Conservation (phyloP, 805 yeast species). For the Lachancea waltii region DNA sequence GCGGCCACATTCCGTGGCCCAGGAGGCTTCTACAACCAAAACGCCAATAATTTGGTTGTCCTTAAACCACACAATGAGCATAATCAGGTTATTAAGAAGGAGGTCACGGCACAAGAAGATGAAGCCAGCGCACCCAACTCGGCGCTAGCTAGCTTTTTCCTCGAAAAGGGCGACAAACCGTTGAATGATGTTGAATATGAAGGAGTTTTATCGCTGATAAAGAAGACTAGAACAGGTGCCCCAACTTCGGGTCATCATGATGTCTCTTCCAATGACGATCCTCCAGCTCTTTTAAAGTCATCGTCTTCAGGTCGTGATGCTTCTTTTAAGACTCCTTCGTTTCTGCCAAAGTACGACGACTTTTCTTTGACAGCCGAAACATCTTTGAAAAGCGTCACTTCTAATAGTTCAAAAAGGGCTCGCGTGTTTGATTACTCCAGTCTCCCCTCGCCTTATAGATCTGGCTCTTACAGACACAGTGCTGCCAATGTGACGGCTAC, state of each 20-base stretch:
- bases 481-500: conserved; percentile 12
- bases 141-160: conserved; percentile 57
- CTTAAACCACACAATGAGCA: conserved; percentile 3
- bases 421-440: conserved; percentile 35
- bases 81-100: too few relatives aligned
- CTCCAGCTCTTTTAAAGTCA: conserved; percentile 9
- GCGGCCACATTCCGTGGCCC: conserved; percentile 13
- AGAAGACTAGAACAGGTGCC: conserved; percentile 21
- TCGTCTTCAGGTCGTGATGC: conserved; percentile 6
- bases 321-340: conserved; percentile 31
- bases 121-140: conserved; percentile 40
- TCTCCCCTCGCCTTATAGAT: conserved; percentile 36
- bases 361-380: conserved; percentile 16
- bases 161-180: conserved; percentile 68
- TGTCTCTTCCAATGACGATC: not conserved
- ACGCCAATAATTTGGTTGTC: not conserved
- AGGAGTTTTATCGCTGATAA: conserved; percentile 64
- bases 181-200: conserved; percentile 69
- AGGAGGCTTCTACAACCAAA: conserved; percentile 23
- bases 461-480: conserved; percentile 29
- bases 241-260: conserved; percentile 8
- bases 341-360: conserved; percentile 32
- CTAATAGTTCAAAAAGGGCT: conserved; percentile 20
- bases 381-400: conserved; percentile 17
- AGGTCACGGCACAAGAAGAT: conserved; percentile 1